A percentile compares a stretch with the other conserved stretches of the same genome.
phyloP scores from a whole-genome alignment of 2,329 filamentous ascomycete genomes.

The Pseudopyrenochaeta lycopersici region DNA sequence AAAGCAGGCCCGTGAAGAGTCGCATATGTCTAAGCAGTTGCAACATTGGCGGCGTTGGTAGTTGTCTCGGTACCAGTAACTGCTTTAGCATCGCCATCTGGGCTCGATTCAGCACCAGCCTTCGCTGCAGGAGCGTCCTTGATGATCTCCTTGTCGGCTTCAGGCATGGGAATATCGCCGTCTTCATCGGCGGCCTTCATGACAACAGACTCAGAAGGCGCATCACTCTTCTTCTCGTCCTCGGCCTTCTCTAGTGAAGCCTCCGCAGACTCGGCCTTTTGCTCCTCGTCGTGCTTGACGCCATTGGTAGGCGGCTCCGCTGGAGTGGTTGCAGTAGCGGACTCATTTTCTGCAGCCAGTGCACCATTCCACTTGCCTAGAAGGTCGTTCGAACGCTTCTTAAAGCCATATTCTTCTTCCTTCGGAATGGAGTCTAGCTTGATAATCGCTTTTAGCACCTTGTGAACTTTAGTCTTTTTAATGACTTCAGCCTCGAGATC shows the following conservation, averaged over 20 bases:
- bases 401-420: slow-evolving; percentile 90
- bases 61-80: slow-evolving; percentile 14
- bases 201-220: slow-evolving; percentile 29
- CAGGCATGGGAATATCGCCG: slow-evolving; percentile 38
- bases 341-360: slow-evolving; percentile 56
- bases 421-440: slow-evolving; percentile 81
- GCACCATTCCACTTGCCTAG: slow-evolving; percentile 91
- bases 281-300: slow-evolving; percentile 47
- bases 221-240: slow-evolving; percentile 29
- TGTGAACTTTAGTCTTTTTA: slow-evolving; percentile 94
- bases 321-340: slow-evolving; percentile 18
- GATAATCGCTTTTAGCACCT: slow-evolving; percentile 93
- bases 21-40: slow-evolving; percentile 2
- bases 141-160: slow-evolving; percentile 28
- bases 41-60: slow-evolving; percentile 9
- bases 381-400: slow-evolving; percentile 79
- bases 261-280: slow-evolving; percentile 47
- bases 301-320: slow-evolving; percentile 44
- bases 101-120: slow-evolving; percentile 18
- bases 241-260: slow-evolving; percentile 50
- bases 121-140: slow-evolving; percentile 27
- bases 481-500: slow-evolving; percentile 92
- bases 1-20: too few species aligned
- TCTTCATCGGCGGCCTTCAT: slow-evolving; percentile 30
- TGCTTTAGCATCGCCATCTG: slow-evolving; percentile 16